A percentile compares a stretch with the other conserved stretches of the same genome.
Conservation (phyloP, 208 protist species). For the Naegleria fowleri region DNA sequence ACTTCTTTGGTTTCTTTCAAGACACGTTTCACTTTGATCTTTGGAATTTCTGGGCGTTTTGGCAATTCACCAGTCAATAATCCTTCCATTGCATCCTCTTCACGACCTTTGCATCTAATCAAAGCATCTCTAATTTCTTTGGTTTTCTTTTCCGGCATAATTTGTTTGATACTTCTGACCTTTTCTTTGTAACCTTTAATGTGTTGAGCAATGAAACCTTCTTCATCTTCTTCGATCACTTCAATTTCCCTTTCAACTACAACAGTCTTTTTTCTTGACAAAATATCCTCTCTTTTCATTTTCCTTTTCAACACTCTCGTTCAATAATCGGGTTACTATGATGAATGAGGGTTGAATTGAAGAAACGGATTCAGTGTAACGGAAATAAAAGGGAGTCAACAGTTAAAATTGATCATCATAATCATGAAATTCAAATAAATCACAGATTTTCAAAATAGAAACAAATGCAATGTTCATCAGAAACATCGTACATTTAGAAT, state of each 20-base stretch:
- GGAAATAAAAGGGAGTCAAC: too few relatives aligned
- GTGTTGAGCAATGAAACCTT: not conserved
- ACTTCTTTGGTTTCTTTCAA: not conserved
- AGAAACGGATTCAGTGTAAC: too few relatives aligned
- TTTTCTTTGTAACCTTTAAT: not conserved
- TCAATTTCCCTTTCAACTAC: not conserved
- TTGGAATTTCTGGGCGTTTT: not conserved
- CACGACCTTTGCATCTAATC: conserved; percentile 6
- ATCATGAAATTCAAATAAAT: too few relatives aligned
- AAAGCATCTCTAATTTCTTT: not conserved
- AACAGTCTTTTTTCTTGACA: not conserved
- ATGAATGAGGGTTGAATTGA: not conserved
- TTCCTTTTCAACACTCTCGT: not conserved
- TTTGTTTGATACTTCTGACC: too few relatives aligned
- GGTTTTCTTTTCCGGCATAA: not conserved
- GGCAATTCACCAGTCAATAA: not conserved
- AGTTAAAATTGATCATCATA: too few relatives aligned
- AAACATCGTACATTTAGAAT: too few relatives aligned
- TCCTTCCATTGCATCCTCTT: not conserved
- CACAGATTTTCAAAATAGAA: too few relatives aligned
- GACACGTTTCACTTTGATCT: not conserved
- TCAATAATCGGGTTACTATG: not conserved
- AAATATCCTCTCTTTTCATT: not conserved
- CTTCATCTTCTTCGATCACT: not conserved
- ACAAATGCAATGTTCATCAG: too few relatives aligned